Evolutionary conservation across 2,329 filamentous ascomycete genomes (phyloP), one percentile per base, ranked within the genome.

Genomic region (Moelleriella libera): DNA sequence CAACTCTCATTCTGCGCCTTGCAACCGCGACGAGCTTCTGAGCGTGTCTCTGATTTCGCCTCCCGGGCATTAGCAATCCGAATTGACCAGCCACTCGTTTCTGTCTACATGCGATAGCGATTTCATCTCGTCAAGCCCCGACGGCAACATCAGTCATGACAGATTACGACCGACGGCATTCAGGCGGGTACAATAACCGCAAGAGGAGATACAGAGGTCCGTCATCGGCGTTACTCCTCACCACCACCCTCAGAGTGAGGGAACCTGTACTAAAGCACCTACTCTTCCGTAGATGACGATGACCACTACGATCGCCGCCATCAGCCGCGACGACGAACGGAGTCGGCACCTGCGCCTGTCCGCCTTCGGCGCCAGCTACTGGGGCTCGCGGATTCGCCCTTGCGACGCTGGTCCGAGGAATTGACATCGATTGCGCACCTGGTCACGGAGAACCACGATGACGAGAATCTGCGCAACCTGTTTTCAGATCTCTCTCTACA

Each of bases 361-460:
- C 82, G 81, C 53, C 72, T 94, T 52, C 82, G 87, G 55, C 84
- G 83, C 59, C 85, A 90, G 64, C 74, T 94, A 45, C 71, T 94
- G 46, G 75, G 78, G 48, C 81, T 94, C 56, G 88, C 87, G 51
- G 88, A 94, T 67, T 88, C 85, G 57, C 82, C 85, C 49, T 70
- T 88, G 58, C 81, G 83, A 56, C 77, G 80, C 57, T 85, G 84
- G 63, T 80, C 88, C 58, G 86, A 94, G 55, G 86, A 92, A 61
- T 80, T 88, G 39, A 72, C 76, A 49, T 74, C 75, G 45, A 83
- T 94, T 57, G 86, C 85, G 32, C 85, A 82, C 57, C 76, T 83
- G 45, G 78, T 94, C 12, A 75, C 82, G 32, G 87, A 94, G 43
- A 84, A 94, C 64, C 85, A 84, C 60, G 88, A 94, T n/a, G 85